Evolutionary conservation across 73 alveolate genomes (phyloP).

Genomic region (Breviolum minutum): DNA sequence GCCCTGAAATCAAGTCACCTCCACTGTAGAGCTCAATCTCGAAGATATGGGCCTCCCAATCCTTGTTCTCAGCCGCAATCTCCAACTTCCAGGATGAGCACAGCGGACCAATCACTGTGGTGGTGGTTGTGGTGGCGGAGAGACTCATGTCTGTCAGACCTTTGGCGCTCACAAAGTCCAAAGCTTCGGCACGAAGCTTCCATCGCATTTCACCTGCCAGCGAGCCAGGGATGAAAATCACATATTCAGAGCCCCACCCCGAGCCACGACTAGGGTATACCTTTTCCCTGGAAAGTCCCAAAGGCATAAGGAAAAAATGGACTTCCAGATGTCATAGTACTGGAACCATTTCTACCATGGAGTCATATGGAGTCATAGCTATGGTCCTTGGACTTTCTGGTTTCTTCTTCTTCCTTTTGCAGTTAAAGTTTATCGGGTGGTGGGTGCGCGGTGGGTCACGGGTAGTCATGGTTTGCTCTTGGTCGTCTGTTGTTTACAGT

Average conservation of each 20-base stretch:
- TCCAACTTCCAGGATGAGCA: conserved; percentile 59
- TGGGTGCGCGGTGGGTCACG: too few species aligned
- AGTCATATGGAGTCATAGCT: too few species aligned
- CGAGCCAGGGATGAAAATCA: not conserved
- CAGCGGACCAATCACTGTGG: conserved; percentile 5
- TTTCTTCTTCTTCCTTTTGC: too few species aligned
- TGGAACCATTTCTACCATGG: too few species aligned
- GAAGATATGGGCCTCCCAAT: conserved; percentile 60
- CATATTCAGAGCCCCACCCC: not conserved
- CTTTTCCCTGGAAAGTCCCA: too few species aligned
- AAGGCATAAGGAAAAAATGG: too few species aligned
- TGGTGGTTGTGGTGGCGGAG: conserved; percentile 18
- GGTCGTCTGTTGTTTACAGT: too few species aligned
- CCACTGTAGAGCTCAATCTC: conserved; percentile 66
- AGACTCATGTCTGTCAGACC: conserved; percentile 19
- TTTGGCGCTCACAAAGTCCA: not conserved
- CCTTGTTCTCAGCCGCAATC: conserved; percentile 48
- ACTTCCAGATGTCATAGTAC: too few species aligned
- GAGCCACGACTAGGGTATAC: too few species aligned
- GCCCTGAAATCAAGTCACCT: not conserved
- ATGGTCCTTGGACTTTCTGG: too few species aligned
- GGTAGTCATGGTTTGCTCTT: too few species aligned
- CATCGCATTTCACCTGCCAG: conserved; percentile 36
- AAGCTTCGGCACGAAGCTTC: conserved; percentile 21
- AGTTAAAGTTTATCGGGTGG: too few species aligned